Evolutionary conservation across 2,329 filamentous ascomycete genomes (phyloP).

Genomic region (Colletotrichum falcatum): DNA sequence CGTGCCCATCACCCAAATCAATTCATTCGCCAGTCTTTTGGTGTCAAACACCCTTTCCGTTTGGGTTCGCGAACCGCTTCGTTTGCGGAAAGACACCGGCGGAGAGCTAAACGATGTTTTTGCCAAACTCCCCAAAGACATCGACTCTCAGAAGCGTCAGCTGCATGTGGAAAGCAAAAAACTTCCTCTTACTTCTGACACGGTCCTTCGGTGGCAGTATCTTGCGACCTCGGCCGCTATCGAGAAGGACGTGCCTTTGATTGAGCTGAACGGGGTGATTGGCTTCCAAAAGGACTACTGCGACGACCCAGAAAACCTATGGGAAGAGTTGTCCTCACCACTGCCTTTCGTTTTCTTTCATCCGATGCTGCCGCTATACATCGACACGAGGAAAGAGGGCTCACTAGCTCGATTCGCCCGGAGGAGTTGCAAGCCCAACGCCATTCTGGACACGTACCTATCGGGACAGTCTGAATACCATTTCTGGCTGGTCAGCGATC

Average conservation of each 20-base stretch:
- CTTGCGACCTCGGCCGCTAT: slow-evolving; percentile 66
- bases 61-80: slow-evolving; percentile 82
- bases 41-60: slow-evolving; percentile 80
- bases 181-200: slow-evolving; percentile 60
- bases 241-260: slow-evolving; percentile 67
- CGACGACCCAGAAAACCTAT: slow-evolving; percentile 72
- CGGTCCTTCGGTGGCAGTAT: slow-evolving; percentile 77
- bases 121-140: slow-evolving; percentile 59
- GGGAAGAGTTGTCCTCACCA: slow-evolving; percentile 73
- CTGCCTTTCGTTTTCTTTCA: slow-evolving; percentile 89
- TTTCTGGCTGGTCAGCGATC: slow-evolving; percentile 91
- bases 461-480: slow-evolving; percentile 84
- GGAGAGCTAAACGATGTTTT: slow-evolving; percentile 78
- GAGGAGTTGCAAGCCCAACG: slow-evolving; percentile 90
- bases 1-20: slow-evolving; percentile 73
- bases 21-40: slow-evolving; percentile 80
- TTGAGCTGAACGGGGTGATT: slow-evolving; percentile 83
- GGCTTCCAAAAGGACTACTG: slow-evolving; percentile 81
- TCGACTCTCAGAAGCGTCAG: slow-evolving; percentile 57
- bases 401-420: slow-evolving; percentile 90
- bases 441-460: slow-evolving; percentile 87
- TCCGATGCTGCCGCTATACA: slow-evolving; percentile 87
- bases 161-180: slow-evolving; percentile 65
- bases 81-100: slow-evolving; percentile 75
- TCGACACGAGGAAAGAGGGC: slow-evolving; percentile 90